Conservation (phyloP, 202 grass and related monocot species). For the Zizania palustris region DNA sequence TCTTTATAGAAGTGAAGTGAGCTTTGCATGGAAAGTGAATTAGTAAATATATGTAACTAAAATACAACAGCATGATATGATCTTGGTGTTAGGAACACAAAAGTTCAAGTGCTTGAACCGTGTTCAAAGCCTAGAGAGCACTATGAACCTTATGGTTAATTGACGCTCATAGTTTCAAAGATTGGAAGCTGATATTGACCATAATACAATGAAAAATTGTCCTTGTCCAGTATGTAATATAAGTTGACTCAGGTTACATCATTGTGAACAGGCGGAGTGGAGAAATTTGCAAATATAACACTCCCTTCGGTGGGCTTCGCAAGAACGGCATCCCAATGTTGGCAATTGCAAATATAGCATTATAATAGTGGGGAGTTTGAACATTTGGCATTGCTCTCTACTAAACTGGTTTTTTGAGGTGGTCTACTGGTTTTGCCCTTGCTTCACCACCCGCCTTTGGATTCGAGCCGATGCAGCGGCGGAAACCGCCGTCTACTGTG, state of each 20-base stretch:
- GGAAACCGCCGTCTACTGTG: constrained; percentile 49
- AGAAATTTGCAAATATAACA: too few species aligned
- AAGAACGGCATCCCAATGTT: too few species aligned
- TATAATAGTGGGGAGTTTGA: too few species aligned
- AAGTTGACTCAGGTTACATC: too few species aligned
- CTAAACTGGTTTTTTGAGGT: too few species aligned
- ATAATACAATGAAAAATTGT: constrained; percentile 87
- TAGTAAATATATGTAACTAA: neutral
- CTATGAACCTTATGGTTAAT: neutral
- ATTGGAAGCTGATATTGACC: constrained; percentile 47
- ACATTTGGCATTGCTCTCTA: too few species aligned
- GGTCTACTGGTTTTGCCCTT: too few species aligned
- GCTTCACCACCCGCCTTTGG: too few species aligned
- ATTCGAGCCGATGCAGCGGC: constrained; percentile 35
- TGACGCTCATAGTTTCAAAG: neutral
- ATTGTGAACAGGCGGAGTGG: too few species aligned
- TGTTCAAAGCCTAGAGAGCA: neutral
- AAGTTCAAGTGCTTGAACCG: neutral
- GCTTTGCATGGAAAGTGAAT: neutral
- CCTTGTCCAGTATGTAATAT: constrained; percentile 98
- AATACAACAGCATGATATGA: constrained; percentile 14
- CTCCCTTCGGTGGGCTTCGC: too few species aligned
- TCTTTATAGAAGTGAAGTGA: constrained; percentile 17
- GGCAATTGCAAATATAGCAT: too few species aligned
- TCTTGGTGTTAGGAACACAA: neutral